Evolutionary conservation across 1,284 basidiomycete species (phyloP), one percentile per base, ranked within the genome.

Genomic region (Sporisorium scitamineum): DNA sequence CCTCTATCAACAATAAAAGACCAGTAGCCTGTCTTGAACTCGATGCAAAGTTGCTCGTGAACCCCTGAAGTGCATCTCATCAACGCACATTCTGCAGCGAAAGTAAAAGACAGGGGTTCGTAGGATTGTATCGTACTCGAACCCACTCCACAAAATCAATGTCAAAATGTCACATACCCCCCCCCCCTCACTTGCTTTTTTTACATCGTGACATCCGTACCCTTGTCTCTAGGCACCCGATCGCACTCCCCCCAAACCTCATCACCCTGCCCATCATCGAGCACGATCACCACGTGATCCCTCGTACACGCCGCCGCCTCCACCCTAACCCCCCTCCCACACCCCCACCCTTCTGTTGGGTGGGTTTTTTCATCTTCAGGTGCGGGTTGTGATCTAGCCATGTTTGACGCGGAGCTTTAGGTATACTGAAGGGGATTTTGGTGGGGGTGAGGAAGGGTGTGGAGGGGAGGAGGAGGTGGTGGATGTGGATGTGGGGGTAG

Each of bases 231-330:
- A 1, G 62, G 69, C 7, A 59, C 55, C 26, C 54, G 58, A 9
- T 61, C 41, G 44, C 66, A 65, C 37, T 74, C 71, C 6, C 59
- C 71, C 71, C 71, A 74, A 0, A 65, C 58, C 2, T 62, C 8
- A 3, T 27, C 13, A 5, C 54, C 58, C 6, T 2, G 9, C 5
- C 66, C 66, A 39, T 74, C 71, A 18, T 69, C 32, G 50, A 75
- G 11, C 0, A 75, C 20, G 3, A 70, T 11, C 10, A 75, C 14
- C 20, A 75, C 8, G 22, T 66, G 53, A 8, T 75, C 72, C 9
- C 61, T 32, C 2, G 61, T 75, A 41, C 72, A 75, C 1, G 63
- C 59, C 8, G 61, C 69, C 0, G 47, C 29, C n/a, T 51, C 24
- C 0, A 70, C 57, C 1, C 11, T 48, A 5, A 61, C 50, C 2